Percentiles rank a stretch among this genome's conserved stretches.
Conservation (phyloP, 1,139 yeast genomes). For the Ogataea hybrid region DNA sequence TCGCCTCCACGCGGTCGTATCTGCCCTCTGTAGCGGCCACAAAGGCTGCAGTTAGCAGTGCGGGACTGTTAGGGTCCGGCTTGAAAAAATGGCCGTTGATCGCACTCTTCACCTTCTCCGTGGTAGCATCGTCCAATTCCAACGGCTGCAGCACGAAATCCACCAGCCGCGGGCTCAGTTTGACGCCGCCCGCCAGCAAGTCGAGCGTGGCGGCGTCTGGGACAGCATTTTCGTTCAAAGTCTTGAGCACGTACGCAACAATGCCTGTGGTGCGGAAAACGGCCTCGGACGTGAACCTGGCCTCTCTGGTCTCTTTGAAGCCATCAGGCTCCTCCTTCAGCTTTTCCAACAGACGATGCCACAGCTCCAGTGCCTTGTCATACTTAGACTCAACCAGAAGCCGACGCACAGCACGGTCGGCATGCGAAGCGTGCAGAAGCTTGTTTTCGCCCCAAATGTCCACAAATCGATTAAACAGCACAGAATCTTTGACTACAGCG, state of each 20-base stretch:
- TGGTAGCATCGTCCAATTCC: conserved; percentile 2
- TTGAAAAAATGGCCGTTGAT: conserved; percentile 3
- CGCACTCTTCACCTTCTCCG: conserved; percentile 1
- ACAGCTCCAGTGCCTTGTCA: conserved; percentile 24
- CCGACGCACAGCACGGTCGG: conserved; percentile 18
- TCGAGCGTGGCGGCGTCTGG: conserved; percentile 25
- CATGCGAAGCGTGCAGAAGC: conserved; percentile 23
- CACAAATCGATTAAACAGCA: conserved; percentile 21
- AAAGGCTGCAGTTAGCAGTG: conserved; percentile 17
- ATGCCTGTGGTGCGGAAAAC: conserved; percentile 20
- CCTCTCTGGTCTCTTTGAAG: conserved; percentile 1
- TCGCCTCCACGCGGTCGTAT: conserved; percentile 15
- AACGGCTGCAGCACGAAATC: not conserved
- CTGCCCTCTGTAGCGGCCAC: conserved; percentile 19
- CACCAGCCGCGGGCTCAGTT: conserved; percentile 3
- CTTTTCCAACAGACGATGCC: conserved; percentile 27
- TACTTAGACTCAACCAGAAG: conserved; percentile 23
- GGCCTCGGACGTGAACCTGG: conserved; percentile 1
- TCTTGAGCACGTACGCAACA: conserved; percentile 19
- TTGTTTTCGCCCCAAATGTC: conserved; percentile 15
- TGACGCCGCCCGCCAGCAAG: conserved; percentile 17
- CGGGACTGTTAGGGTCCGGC: conserved; percentile 22
- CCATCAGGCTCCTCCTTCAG: conserved; percentile 22
- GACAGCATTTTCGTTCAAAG: conserved; percentile 14
- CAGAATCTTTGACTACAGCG: conserved; percentile 21